Evolutionary conservation across 331 rosid species (phyloP), one percentile per base, ranked within the genome.

Genomic region (Phaseolus coccineus): DNA sequence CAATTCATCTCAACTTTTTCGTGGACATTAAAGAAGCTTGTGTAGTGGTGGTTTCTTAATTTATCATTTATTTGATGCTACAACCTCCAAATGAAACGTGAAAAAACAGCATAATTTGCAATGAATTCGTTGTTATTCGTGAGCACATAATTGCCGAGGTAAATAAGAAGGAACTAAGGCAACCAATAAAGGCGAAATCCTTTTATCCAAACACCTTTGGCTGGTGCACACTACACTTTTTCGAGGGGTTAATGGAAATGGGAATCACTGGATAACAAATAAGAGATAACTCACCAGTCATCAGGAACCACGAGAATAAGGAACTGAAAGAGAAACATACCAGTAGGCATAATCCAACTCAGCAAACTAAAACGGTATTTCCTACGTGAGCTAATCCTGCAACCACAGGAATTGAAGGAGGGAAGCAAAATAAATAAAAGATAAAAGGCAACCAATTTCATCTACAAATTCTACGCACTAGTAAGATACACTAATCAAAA

Each of bases 311-410:
- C 46, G 8, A 40, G 46, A 40, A 40, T 3, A 42, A 47, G 72
- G 51, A 27, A 27, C 70, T 52, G 83, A 76, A 68, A 77, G 83
- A 89, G 85, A 84, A 88, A 83, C 92, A 73, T 86, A 88, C 90
- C 92, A 72, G 92, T 47, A 68, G 77, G 83, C 89, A 84, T 58
- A 86, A 83, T 78, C 77, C 81, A 82, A 59, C 72, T 79, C 84
- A 68, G 84, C 89, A 73, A 83, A 86, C 80, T 78, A 81, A 68
- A 27, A 86, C 59, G 77, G 82, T 51, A 77, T 85, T 81, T 86
- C 87, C 84, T 83, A 88, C 81, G 82, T 83, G 88, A 81, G 87
- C 80, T 83, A 82, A 74, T 84, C 96, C 96, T 91, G 96, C 93
- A 91, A 88, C 87, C 86, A 88, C 80, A 80, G 78, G 81, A 85